Evolutionary conservation across 2,329 filamentous ascomycete genomes (phyloP).

Genomic region (Paecilomyces dactylethromorphus): DNA sequence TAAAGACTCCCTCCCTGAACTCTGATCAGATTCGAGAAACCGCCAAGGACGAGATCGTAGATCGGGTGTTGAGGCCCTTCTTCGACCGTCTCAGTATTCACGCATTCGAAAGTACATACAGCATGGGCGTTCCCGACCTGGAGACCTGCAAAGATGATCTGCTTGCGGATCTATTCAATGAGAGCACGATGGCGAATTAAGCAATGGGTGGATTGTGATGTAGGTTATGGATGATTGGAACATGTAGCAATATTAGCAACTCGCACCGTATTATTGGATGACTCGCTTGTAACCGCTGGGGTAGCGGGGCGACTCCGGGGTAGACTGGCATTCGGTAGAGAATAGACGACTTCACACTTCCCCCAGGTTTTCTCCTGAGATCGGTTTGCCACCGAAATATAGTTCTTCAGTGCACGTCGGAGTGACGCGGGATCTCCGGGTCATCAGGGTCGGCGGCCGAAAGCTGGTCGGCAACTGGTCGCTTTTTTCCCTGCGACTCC

Average conservation of each 20-base stretch:
- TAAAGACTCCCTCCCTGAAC: constrained; percentile 36
- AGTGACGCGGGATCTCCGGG: neutral
- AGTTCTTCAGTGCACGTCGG: too few species aligned
- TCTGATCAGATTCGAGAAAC: constrained; percentile 47
- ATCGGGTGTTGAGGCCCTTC: constrained; percentile 76
- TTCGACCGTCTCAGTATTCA: constrained; percentile 88
- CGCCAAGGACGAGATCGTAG: constrained; percentile 57
- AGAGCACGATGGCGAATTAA: constrained; percentile 51
- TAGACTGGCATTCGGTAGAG: neutral
- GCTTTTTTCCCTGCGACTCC: neutral
- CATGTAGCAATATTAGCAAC: neutral
- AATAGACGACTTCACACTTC: neutral
- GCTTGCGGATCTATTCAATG: constrained; percentile 72
- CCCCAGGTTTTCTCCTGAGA: neutral
- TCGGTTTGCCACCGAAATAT: neutral
- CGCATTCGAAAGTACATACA: constrained; percentile 87
- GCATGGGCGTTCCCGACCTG: constrained; percentile 65
- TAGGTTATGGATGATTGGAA: neutral
- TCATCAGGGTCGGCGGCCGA: neutral
- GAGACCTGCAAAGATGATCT: constrained; percentile 58
- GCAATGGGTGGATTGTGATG: neutral
- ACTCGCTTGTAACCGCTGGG: neutral
- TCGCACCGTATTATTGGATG: neutral
- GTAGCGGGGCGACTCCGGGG: neutral
- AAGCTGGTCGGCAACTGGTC: neutral